Evolutionary conservation across 352 stramenopile species (phyloP).

Genomic region (Phytophthora sp.): DNA sequence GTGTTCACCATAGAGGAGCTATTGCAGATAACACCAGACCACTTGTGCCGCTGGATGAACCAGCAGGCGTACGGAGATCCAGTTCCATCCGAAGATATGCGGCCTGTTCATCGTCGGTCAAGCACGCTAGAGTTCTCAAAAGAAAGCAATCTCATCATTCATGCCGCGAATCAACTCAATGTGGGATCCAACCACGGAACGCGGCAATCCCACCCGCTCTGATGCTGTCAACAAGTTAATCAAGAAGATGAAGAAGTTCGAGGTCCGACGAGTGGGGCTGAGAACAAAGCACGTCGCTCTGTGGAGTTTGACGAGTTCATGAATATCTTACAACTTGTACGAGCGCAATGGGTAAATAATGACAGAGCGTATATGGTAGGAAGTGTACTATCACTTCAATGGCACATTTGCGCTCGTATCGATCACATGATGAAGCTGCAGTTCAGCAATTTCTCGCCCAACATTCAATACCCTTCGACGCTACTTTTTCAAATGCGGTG

Average conservation of each 20-base stretch:
- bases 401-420: slow-evolving; percentile 23
- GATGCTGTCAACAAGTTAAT: slow-evolving; percentile 21
- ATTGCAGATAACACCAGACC: background rate
- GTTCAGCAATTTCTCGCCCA: slow-evolving; percentile 2
- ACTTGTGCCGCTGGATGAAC: slow-evolving; percentile 3
- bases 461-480: slow-evolving; percentile 14
- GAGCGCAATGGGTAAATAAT: background rate
- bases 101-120: background rate
- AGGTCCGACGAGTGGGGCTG: too few species aligned
- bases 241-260: too few species aligned
- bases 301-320: slow-evolving; percentile 21
- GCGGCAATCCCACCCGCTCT: slow-evolving; percentile 24
- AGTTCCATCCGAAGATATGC: background rate
- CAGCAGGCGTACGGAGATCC: background rate
- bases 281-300: too few species aligned
- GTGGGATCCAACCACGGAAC: slow-evolving; percentile 10
- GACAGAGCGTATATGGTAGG: too few species aligned
- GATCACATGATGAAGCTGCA: slow-evolving; percentile 40
- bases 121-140: background rate
- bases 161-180: slow-evolving; percentile 17
- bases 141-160: background rate
- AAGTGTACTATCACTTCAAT: too few species aligned
- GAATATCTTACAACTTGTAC: slow-evolving; percentile 10
- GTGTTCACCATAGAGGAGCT: background rate
- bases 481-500: slow-evolving; percentile 28